Evolutionary conservation across 176 grass and related monocot species (phyloP).

Genomic region (Aegilops speltoides): DNA sequence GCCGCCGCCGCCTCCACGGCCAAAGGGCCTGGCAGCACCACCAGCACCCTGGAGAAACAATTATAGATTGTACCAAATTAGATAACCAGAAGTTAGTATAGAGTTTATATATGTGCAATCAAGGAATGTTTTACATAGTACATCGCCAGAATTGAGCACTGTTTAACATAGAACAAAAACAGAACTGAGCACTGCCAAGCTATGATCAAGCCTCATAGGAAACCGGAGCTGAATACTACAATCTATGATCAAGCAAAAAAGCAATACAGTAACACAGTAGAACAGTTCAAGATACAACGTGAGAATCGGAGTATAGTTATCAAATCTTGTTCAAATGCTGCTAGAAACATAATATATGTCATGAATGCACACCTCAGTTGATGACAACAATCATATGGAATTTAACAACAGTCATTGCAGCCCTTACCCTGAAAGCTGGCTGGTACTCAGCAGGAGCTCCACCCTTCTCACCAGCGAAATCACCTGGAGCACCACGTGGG

Average conservation of each 20-base stretch:
- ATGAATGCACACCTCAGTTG: background rate
- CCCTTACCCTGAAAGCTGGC: conserved; percentile 80
- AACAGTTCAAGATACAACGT: background rate
- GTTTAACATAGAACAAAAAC: too few species aligned
- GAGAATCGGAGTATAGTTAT: too few species aligned
- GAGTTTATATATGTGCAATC: too few species aligned
- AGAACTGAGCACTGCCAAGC: background rate
- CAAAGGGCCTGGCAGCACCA: conserved; percentile 70
- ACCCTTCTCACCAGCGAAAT: conserved; percentile 78
- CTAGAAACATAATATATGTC: background rate
- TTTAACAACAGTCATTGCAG: background rate
- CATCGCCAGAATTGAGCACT: too few species aligned
- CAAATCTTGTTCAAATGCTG: background rate
- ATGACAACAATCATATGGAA: background rate
- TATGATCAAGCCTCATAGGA: background rate
- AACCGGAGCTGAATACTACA: background rate
- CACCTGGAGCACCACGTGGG: conserved; percentile 76
- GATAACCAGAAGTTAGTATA: too few species aligned
- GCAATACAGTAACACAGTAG: too few species aligned
- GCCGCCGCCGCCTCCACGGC: conserved; percentile 55
- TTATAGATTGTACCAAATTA: background rate
- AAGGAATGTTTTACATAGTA: background rate
- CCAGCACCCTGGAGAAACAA: conserved; percentile 49
- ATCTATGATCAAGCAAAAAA: background rate
- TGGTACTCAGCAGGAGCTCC: conserved; percentile 81